phyloP scores from a whole-genome alignment of 2,329 filamentous ascomycete species.

The Tolypocladium album region DNA sequence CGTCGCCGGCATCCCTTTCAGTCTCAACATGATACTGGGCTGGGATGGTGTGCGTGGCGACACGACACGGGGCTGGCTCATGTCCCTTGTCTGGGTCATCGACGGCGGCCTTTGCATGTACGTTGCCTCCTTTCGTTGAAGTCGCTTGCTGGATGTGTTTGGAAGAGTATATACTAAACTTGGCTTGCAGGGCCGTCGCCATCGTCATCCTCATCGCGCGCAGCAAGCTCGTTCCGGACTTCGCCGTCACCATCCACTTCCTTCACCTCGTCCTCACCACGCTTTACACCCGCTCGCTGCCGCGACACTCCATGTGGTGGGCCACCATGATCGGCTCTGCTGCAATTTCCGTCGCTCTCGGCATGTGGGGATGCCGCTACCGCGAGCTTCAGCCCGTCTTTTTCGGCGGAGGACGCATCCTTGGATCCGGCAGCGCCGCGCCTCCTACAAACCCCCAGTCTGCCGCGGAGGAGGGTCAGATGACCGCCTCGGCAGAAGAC shows the following conservation, averaged over 20 bases:
- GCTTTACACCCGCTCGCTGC: slow-evolving; percentile 67
- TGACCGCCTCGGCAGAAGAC: slow-evolving; percentile 30
- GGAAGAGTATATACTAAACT: not conserved
- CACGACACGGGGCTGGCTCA: slow-evolving; percentile 50
- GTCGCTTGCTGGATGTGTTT: slow-evolving; percentile 1
- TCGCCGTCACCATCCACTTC: slow-evolving; percentile 79
- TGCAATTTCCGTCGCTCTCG: slow-evolving; percentile 44
- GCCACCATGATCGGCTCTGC: slow-evolving; percentile 39
- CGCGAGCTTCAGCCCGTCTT: slow-evolving; percentile 80
- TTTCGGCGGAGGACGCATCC: slow-evolving; percentile 54
- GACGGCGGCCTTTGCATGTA: slow-evolving; percentile 43
- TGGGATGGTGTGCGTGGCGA: slow-evolving; percentile 50
- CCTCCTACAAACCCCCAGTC: slow-evolving; percentile 10
- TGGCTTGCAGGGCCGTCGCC: slow-evolving; percentile 56
- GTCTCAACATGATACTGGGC: slow-evolving; percentile 42
- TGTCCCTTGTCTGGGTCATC: slow-evolving; percentile 46
- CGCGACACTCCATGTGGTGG: slow-evolving; percentile 83
- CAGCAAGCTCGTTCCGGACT: slow-evolving; percentile 91
- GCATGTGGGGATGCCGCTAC: slow-evolving; percentile 86
- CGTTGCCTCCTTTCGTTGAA: slow-evolving; percentile 10
- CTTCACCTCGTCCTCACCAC: slow-evolving; percentile 70
- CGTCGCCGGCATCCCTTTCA: slow-evolving; percentile 45
- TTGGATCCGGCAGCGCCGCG: slow-evolving; percentile 14
- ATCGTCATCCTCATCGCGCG: slow-evolving; percentile 76
- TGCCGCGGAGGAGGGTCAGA: slow-evolving; percentile 10